Base-by-base conservation (phyloP, 768 basidiomycete species). In the Rubroboletus pulcherrimus region DNA sequence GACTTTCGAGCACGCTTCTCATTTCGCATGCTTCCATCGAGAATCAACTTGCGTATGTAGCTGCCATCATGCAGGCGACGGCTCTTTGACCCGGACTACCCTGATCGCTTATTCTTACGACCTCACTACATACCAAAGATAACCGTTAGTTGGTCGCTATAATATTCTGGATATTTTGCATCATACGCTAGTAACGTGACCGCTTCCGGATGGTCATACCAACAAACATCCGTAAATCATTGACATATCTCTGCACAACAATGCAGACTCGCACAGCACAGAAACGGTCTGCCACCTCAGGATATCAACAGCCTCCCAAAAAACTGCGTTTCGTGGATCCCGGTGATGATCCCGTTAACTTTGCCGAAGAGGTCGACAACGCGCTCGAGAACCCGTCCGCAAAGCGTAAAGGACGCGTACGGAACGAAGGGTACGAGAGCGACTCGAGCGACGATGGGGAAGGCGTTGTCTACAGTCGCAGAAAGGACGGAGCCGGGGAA, bases 401-500 rank as follows among this genome's bases (percentile, higher is more conserved):
- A 24, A 76, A 75, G 55, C 81, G 87, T 17, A 87, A 83, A 67
- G 86, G 90, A 21, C 82, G 84, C 44, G 83, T 97, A 55, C 89
- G 87, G 66, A 87, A 80, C 17, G 92, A 92, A 51, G 86, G 95
- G 15, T 98, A 97, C 69, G 93, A 95, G 12, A 93, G 91, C 1
- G 94, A 97, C 73, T 95, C 93, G 3, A 93, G 85, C 54, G 92
- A 96, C 66, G 94, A 97, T 58, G 93, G 91, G 3, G 93, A 97
- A 70, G 89, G 92, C n/a, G 92, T 95, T 37, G 94, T 94, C 9
- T 74, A 73, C n/a, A 91, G 89, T 66, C 81, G 94, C 56, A 81
- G 84, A 71, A 83, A 82, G 33, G 75, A 69, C 48, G 72, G 67
- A 1, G 76, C 75, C 1, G 81, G 76, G 17, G 79, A 77, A 4